Base-by-base conservation (phyloP, 495 filamentous ascomycete species). In the Penicillium subrubescens region DNA sequence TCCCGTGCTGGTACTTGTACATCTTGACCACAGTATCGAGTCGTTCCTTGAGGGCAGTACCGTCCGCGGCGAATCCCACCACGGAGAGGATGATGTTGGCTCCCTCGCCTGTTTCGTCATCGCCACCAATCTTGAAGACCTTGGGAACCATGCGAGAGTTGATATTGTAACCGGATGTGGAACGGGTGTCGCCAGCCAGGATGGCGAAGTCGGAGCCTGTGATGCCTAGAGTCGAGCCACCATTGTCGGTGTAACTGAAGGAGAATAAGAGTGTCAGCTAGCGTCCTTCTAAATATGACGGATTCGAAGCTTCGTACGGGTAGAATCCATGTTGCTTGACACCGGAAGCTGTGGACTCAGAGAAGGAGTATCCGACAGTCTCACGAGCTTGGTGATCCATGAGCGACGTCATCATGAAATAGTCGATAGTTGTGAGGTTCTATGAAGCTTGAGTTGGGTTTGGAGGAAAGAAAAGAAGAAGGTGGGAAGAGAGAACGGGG, bases 131-230 rank as follows among this genome's bases (percentile, higher is more conserved):
- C 79, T 90, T 92, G 87, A 96, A 98, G 43, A 99, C 90, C 77
- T 99, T 99, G 37, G 93, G 94, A 39, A 90, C 85, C 81, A 90
- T 93, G 57, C 95, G 90, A 31, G 93, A 92, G 83, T 98, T 97
- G 87, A 99, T 99, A 84, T 90, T 98, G 87, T 98, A 99, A 74
- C 95, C 95, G 44, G 89, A 88, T 50, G 94, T 97, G 61, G 91
- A 90, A 68, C 95, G 91, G 61, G 95, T 99, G 80, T 99, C 95
- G 76, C 95, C 95, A 50, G 95, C 95, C 73, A 99, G 85, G 77
- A 99, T 94, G 60, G 93, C 84, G 83, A 98, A 99, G 80, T 95
- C 90, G 73, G 88, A 88, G 68, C 95, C 95, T 37, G 91, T 88
- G 77, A 99, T 98, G 72, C 95, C 95, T 62, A 99, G 87, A 33